Conservation (phyloP, 495 filamentous ascomycete species). For the Podospora appendiculata region DNA sequence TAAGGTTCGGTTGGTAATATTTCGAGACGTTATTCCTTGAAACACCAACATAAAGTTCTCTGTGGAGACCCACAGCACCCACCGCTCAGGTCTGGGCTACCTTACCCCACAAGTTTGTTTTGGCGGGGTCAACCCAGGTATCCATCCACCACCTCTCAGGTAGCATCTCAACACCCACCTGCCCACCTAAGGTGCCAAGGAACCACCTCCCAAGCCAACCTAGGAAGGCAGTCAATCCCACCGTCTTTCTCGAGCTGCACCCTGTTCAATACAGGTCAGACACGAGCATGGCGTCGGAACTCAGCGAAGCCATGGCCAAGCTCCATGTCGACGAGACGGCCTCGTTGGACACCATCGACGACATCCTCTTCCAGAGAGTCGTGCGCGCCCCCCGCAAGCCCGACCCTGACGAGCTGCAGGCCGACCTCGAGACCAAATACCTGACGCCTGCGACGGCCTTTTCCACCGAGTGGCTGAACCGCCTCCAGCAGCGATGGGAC, state of each 20-base stretch:
- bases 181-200: too few relatives aligned
- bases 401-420: conserved; percentile 51
- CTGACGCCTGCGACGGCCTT: conserved; percentile 71
- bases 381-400: conserved; percentile 52
- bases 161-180: not conserved
- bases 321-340: conserved; percentile 26
- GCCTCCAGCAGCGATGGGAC: conserved; percentile 88
- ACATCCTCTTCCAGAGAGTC: conserved; percentile 43
- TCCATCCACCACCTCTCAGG: not conserved
- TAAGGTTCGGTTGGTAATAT: too few relatives aligned
- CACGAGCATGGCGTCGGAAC: conserved; percentile 27
- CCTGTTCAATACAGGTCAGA: too few relatives aligned
- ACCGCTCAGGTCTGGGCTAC: too few relatives aligned
- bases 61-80: too few relatives aligned
- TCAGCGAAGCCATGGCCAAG: conserved; percentile 30
- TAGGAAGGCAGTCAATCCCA: too few relatives aligned
- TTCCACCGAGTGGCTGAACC: conserved; percentile 75
- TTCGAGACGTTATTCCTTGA: too few relatives aligned
- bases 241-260: too few relatives aligned
- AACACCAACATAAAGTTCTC: too few relatives aligned
- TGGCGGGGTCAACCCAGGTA: conserved; percentile 9
- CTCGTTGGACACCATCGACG: conserved; percentile 42
- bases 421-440: conserved; percentile 67
- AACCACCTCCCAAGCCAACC: too few relatives aligned
- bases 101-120: conserved; percentile 11